These are phyloP conservation scores for Aspergillus leporis DNA, from an alignment of 495 filamentous ascomycete genomes.

Conservation along the genomic window DNA sequence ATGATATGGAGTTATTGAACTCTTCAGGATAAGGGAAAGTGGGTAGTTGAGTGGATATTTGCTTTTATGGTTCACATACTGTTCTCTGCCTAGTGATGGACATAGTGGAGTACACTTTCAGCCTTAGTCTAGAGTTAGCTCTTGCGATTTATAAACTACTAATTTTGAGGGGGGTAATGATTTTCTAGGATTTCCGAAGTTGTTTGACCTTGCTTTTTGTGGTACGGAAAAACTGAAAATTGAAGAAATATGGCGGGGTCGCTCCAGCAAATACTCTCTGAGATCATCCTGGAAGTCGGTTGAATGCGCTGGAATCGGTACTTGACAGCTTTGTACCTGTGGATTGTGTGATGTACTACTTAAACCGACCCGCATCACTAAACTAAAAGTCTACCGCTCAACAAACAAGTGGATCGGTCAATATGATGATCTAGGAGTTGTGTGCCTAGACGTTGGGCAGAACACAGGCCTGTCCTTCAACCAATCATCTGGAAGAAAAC, in stretches of 20 bases:
- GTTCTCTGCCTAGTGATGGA: neutral
- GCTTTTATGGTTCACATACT: neutral
- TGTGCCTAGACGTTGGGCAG: conserved; percentile 11
- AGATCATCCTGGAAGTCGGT: neutral
- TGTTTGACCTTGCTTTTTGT: neutral
- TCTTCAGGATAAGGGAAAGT: neutral
- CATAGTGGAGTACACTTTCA: conserved; percentile 1
- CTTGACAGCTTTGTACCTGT: neutral
- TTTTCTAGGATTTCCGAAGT: neutral
- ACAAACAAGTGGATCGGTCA: neutral
- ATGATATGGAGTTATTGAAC: conserved; percentile 5
- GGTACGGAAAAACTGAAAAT: neutral
- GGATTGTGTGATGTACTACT: neutral
- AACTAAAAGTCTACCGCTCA: neutral
- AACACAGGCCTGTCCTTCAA: neutral
- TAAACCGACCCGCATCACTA: neutral
- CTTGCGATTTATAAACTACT: neutral
- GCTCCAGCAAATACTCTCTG: neutral
- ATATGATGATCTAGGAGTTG: neutral
- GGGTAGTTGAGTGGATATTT: neutral
- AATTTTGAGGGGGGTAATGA: conserved; percentile 1
- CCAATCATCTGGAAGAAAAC: conserved; percentile 8
- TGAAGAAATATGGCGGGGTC: neutral
- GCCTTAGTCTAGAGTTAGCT: conserved; percentile 1
- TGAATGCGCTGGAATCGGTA: too few relatives aligned